Base-by-base conservation (phyloP, 176 grass and related monocot species). In the Zea mays region DNA sequence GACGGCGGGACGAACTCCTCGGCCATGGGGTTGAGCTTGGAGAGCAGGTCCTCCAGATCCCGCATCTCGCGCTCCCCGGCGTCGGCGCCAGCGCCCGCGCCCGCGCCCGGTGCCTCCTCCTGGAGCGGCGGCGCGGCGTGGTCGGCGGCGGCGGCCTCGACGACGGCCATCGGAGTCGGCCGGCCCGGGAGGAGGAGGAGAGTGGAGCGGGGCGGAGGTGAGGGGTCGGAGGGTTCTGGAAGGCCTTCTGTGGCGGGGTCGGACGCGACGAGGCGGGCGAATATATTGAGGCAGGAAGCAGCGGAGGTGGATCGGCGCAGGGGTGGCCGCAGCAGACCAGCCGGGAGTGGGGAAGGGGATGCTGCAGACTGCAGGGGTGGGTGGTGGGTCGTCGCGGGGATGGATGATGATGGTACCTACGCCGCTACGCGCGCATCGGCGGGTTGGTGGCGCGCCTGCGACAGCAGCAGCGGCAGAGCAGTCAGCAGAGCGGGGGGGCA, bases 1-100 rank as follows among this genome's bases (percentile, higher is more conserved):
- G 92, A 99, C 0, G 92, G 90, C 17, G 96, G 96, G 13, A 99
- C 92, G 77, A 99, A 99, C 84, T 99, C 96, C 92, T 95, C 92
- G 5, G 96, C 96, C 96, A 99, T 99, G 64, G 96, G 96, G 76
- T 99, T 99, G 84, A 99, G 87, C 90, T 99, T 99, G 74, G 96
- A 99, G 67, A 99, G 84, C 17, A 99, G 90, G 62, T 99, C 92
- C 83, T 95, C 91, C 85, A 99, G 88, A 93, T 99, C 96, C 79
- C 92, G 88, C 83, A 99, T 99, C 85, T 99, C 96, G 39, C 86
- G 78, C 84, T 99, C 82, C 40, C 87, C 82, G 8, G 82, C 77
- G 47, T 80, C 74, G 75, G 60, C 11, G 3, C 11, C 46, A 3
- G 11, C 50, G 50, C 38, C 77, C 71, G 60, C 11, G 3, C 11